Evolutionary conservation across 2,329 filamentous ascomycete genomes (phyloP).

Genomic region (Fusarium irregulare): DNA sequence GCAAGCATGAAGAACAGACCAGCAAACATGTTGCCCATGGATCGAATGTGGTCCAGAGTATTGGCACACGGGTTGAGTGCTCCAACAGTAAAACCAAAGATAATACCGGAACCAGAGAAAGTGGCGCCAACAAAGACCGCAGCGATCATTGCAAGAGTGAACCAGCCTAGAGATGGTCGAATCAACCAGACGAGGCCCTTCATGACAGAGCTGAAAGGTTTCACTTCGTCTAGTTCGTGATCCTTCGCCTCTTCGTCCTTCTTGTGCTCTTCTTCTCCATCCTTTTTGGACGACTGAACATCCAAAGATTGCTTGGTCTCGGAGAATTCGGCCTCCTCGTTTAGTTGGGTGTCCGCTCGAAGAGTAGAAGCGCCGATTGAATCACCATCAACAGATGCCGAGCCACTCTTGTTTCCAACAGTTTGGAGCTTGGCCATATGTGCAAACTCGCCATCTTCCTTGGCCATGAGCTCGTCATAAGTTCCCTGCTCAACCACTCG

Average conservation of each 20-base stretch:
- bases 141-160: slow-evolving; percentile 55
- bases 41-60: slow-evolving; percentile 51
- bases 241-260: slow-evolving; percentile 45
- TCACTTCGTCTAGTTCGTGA: slow-evolving; percentile 53
- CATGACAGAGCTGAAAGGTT: slow-evolving; percentile 52
- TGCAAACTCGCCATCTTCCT: slow-evolving; percentile 62
- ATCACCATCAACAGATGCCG: slow-evolving; percentile 44
- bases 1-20: slow-evolving; percentile 67
- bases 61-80: slow-evolving; percentile 60
- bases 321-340: slow-evolving; percentile 24
- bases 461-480: slow-evolving; percentile 67
- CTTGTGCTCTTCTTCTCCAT: background rate
- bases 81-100: slow-evolving; percentile 56
- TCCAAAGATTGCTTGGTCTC: slow-evolving; percentile 16
- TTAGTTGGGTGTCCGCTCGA: slow-evolving; percentile 12
- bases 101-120: slow-evolving; percentile 65
- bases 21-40: slow-evolving; percentile 59
- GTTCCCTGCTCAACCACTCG: slow-evolving; percentile 71
- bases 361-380: slow-evolving; percentile 32
- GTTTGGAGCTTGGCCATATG: slow-evolving; percentile 61
- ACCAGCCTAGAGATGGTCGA: slow-evolving; percentile 54
- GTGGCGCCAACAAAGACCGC: slow-evolving; percentile 65
- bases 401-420: slow-evolving; percentile 47
- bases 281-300: background rate
- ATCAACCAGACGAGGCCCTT: slow-evolving; percentile 53